Base-by-base conservation (phyloP, 345 rosid species). In the Arabis alpina region DNA sequence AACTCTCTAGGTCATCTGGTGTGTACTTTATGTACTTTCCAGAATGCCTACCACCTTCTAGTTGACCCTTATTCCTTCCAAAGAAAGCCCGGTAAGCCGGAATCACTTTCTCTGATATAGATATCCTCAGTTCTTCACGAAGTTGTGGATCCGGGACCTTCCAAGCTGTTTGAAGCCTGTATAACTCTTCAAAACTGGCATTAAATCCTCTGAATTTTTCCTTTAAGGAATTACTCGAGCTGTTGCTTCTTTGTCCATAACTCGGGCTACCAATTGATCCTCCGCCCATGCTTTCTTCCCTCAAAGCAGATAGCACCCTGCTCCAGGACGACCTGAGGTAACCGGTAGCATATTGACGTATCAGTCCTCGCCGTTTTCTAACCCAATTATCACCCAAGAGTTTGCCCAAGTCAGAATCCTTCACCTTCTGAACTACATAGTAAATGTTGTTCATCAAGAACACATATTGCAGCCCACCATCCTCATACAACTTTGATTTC, bases 321-420 rank as follows among this genome's bases (percentile, higher is more conserved):
- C 83, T 83, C 99, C 99, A 94, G 32, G 89, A 83, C 54, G 96
- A 87, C 76, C 99, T 88, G 23, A 94, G 93, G 83, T 94, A 94
- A 64, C 93, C 84, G 0, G 93, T 94, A 19, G 97, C 97, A 56
- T 85, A 80, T 55, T 89, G 93, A 65, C 98, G 93, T 54, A 87
- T 78, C 82, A 76, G 87, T 37, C 93, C 95, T 39, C 95, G 80
- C 53, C 86, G 88, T 72, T 85, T 94, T 51, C 96, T 91, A 61
- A 91, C 95, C 98, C 98, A 94, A 64, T 84, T 77, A 78, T 94
- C 96, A 34, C 99, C 99, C 79, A 94, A 74, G 55, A 84, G 84
- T 61, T 80, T 88, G 37, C 95, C 76, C 10, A 94, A 86, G 71
- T 91, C 97, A 5, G 99, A 94, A 63, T 78, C 95, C 80, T 91